Base-by-base conservation (phyloP, 306 rosid species). In the Erythrophleum fordii region DNA sequence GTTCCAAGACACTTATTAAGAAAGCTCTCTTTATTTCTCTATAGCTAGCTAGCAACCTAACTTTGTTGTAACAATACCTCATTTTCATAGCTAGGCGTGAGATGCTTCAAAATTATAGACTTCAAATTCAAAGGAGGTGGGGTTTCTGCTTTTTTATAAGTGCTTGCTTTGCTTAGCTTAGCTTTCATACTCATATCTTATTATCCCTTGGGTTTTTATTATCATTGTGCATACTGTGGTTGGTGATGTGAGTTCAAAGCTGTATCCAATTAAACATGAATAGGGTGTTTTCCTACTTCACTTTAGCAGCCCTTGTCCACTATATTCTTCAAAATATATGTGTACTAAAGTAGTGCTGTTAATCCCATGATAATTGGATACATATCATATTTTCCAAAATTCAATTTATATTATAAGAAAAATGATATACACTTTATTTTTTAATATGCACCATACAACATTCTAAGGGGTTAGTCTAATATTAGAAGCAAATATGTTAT, bases 51-150 rank as follows among this genome's bases (percentile, higher is more conserved):
- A 55, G 31, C 35, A 60, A 34, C 72, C 72, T 55, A 28, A 49
- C 73, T 55, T 22, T 23, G 6, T 59, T 29, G 13, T 12, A 39
- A 20, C 26, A 17, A 73, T 58, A 20, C 23, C 69, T 62, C 59
- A 29, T 60, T 23, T 29, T 64, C 26, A 64, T 34, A 8, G 45
- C 45, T 49, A 28, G 61, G 71, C 49, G 17, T 77, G 45, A 78
- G 68, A 56, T 49, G 39, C 59, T 71, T 48, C 13, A 49, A 31
- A 2, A 18, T 34, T 25, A 18, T 29, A 22, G 31, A 11, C 26
- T 26, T 51, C 2, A 73, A 73, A 73, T n/a, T 80, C 53, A 81
- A 85, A 73, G 46, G 17, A 85, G 68, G 82, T 86, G 78, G 86
- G 86, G 37, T 69, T 76, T 41, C 42, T 53, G 42, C 70, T 65